phyloP scores from a whole-genome alignment of 805 yeast genomes.

The Candida argentea region DNA sequence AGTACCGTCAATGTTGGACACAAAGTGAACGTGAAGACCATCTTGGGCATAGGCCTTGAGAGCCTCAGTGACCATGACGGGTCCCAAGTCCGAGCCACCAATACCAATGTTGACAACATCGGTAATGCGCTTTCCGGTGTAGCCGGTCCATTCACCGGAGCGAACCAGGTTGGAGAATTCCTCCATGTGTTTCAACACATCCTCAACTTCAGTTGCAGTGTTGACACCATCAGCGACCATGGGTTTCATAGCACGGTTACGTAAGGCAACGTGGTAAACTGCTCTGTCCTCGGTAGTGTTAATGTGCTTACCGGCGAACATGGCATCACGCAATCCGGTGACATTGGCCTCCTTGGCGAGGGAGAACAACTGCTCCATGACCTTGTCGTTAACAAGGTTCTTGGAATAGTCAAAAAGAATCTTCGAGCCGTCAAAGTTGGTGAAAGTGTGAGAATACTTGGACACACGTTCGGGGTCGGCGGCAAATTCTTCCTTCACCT shows the following conservation, averaged over 20 bases:
- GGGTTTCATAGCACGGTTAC: conserved; percentile 80
- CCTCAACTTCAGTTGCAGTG: conserved; percentile 86
- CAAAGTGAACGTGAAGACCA: conserved; percentile 76
- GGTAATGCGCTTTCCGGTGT: conserved; percentile 88
- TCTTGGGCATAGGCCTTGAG: conserved; percentile 79
- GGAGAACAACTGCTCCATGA: conserved; percentile 53
- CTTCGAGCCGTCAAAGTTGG: conserved; percentile 79
- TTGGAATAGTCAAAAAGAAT: conserved; percentile 92
- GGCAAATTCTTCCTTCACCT: conserved; percentile 69
- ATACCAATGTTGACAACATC: conserved; percentile 96
- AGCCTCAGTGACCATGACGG: conserved; percentile 99
- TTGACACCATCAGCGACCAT: conserved; percentile 86
- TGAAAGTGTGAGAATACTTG: conserved; percentile 68
- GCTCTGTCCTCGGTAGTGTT: conserved; percentile 96
- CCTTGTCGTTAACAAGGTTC: conserved; percentile 83
- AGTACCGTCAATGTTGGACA: conserved; percentile 97
- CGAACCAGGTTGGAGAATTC: conserved; percentile 86
- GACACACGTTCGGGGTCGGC: conserved; percentile 66
- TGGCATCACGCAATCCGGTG: conserved; percentile 75
- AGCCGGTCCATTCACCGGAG: conserved; percentile 94
- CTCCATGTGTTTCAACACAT: conserved; percentile 91
- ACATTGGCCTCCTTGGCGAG: conserved; percentile 89
- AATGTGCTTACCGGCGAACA: conserved; percentile 90
- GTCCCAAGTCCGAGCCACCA: conserved; percentile 98
- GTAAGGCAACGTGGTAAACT: conserved; percentile 91